These are phyloP conservation scores for Pichia rugopelliculosa DNA, from an alignment of 805 yeast genomes.

Conservation along the genomic window DNA sequence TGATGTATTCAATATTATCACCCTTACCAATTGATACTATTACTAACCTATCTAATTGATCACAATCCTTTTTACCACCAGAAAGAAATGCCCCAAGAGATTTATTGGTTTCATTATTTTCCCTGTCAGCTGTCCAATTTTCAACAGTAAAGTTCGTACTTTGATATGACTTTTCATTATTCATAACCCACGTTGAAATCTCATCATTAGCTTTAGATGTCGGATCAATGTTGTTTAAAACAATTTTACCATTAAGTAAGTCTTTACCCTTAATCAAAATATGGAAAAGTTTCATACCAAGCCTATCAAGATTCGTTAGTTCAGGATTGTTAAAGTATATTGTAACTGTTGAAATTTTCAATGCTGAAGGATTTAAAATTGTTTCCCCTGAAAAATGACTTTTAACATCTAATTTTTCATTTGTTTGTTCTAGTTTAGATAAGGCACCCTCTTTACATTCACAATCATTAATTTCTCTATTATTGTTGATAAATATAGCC, in stretches of 20 bases:
- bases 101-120: background rate
- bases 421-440: background rate
- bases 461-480: conserved; percentile 12
- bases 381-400: conserved; percentile 20
- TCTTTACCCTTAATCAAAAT: conserved; percentile 19
- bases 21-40: background rate
- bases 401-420: background rate
- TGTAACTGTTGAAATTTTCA: conserved; percentile 20
- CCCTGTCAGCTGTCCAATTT: background rate
- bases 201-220: background rate
- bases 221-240: conserved; percentile 4
- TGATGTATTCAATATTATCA: background rate
- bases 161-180: conserved; percentile 2
- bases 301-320: conserved; percentile 14
- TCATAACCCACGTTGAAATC: background rate
- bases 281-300: conserved; percentile 21
- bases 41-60: background rate
- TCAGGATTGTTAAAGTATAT: conserved; percentile 16
- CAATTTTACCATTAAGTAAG: conserved; percentile 3
- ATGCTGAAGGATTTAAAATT: conserved; percentile 23
- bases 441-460: background rate
- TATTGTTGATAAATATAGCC: conserved; percentile 24
- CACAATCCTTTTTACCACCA: background rate
- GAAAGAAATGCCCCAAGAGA: background rate
- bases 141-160: conserved; percentile 4